These are phyloP conservation scores for Aspergillus costaricaensis DNA, from an alignment of 2,329 filamentous ascomycete genomes.

Conservation along the genomic window DNA sequence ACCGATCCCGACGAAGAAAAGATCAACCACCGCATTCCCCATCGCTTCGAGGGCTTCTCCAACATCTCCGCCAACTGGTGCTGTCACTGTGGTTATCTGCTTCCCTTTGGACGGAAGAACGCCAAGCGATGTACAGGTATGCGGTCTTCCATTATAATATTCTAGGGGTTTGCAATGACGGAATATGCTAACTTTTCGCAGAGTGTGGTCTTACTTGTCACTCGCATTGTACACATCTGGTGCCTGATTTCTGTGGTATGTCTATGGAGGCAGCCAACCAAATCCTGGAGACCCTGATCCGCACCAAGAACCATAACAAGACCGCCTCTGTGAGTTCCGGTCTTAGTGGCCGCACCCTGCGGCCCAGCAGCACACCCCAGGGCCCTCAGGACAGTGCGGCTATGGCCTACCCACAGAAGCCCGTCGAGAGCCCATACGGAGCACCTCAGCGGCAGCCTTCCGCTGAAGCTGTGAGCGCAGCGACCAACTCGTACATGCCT, in stretches of 20 bases:
- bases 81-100: slow-evolving; percentile 95
- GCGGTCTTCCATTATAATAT: background rate
- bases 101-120: slow-evolving; percentile 94
- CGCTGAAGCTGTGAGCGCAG: slow-evolving; percentile 45
- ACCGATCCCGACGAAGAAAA: slow-evolving; percentile 98
- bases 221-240: slow-evolving; percentile 86
- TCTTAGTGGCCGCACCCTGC: slow-evolving; percentile 68
- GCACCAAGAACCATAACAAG: slow-evolving; percentile 68
- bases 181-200: slow-evolving; percentile 32
- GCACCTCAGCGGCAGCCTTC: slow-evolving; percentile 40
- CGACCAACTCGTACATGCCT: slow-evolving; percentile 44
- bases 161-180: background rate
- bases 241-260: slow-evolving; percentile 99
- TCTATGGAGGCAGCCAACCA: slow-evolving; percentile 96
- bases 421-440: slow-evolving; percentile 39
- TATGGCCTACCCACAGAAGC: slow-evolving; percentile 39
- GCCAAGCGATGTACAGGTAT: slow-evolving; percentile 85
- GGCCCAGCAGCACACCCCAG: slow-evolving; percentile 54
- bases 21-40: slow-evolving; percentile 98
- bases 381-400: slow-evolving; percentile 40
- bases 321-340: slow-evolving; percentile 52
- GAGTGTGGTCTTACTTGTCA: slow-evolving; percentile 94
- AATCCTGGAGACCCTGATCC: slow-evolving; percentile 83
- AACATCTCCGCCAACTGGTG: slow-evolving; percentile 99
- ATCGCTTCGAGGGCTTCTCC: slow-evolving; percentile 94